Evolutionary conservation across 1,284 basidiomycete genomes (phyloP), one percentile per base, ranked within the genome.

Genomic region (Mycosarcoma mackinlayi): DNA sequence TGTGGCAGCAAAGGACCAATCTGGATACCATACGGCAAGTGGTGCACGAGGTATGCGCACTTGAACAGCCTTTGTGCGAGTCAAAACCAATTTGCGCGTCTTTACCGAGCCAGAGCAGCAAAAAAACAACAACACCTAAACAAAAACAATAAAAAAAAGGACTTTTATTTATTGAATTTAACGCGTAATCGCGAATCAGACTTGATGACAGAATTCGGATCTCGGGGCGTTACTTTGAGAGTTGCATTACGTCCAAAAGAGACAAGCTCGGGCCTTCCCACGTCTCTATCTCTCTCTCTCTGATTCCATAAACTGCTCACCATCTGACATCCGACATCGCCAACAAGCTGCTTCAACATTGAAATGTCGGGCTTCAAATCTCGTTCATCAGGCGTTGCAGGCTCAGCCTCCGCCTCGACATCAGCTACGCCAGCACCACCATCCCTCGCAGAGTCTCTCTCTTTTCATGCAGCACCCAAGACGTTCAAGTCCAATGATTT

Each of bases 401-500:
- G 37, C n/a, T 54, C 57, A 1, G 63, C 39, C 1, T 27, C 49
- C 1, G 65, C 54, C 1, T 64, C 64, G 2, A 44, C 54, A 16
- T 62, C 62, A 6, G 51, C 71, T 2, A 70, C 67, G 16, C 71
- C 71, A 1, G 71, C 57, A 2, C 67, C 66, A 11, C 50, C 71
- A 1, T 53, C 71, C 4, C 21, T 66, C 6, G 47, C 70, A 10
- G 76, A 78, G 38, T 46, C 45, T 6, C 58, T 77, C 14, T 73
- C 69, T 1, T 69, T 78, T 42, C 58, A 63, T 38, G 44, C 56
- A 2, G 66, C 62, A 6, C 51, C 63, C 16, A 49, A 46, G 18
- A 66, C 75, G 4, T 78, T 71, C 62, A 78, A 78, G 34, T 60
- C 62, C 11, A 19, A 33, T 27, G 66, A 72, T 0, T 73, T 68